phyloP scores from a whole-genome alignment of 164 flowering plant genomes.

The Berberis vulgaris region DNA sequence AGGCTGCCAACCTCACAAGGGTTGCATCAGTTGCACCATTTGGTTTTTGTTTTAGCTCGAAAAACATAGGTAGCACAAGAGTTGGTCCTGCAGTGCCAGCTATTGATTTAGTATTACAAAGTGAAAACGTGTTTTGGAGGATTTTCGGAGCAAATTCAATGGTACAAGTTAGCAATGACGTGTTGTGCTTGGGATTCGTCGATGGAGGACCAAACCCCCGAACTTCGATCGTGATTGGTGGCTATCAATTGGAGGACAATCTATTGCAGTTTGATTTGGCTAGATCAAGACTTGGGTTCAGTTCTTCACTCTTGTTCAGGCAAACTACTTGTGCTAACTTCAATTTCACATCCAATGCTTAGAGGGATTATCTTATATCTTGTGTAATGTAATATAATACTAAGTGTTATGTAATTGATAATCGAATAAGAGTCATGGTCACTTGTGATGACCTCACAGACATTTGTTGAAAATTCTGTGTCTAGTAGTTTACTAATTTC shows the following conservation, averaged over 20 bases:
- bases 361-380: neutral
- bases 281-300: constrained; percentile 8
- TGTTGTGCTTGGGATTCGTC: constrained; percentile 32
- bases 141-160: constrained; percentile 38
- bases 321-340: constrained; percentile 40
- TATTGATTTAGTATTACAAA: constrained; percentile 31
- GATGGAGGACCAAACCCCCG: constrained; percentile 31
- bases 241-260: constrained; percentile 15
- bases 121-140: constrained; percentile 23
- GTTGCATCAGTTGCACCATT: constrained; percentile 30
- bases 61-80: constrained; percentile 16
- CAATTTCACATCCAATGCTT: constrained; percentile 28
- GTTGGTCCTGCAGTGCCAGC: constrained; percentile 34
- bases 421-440: too few relatives aligned
- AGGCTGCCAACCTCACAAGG: constrained; percentile 19
- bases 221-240: constrained; percentile 26
- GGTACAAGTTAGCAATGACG: constrained; percentile 24
- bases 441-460: too few relatives aligned
- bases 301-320: constrained; percentile 12
- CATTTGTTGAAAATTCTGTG: neutral
- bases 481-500: too few relatives aligned
- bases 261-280: constrained; percentile 9
- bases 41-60: constrained; percentile 26
- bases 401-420: too few relatives aligned
- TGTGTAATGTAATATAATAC: neutral